Evolutionary conservation across 1,139 yeast genomes (phyloP).

Genomic region (Hansenula anomala): DNA sequence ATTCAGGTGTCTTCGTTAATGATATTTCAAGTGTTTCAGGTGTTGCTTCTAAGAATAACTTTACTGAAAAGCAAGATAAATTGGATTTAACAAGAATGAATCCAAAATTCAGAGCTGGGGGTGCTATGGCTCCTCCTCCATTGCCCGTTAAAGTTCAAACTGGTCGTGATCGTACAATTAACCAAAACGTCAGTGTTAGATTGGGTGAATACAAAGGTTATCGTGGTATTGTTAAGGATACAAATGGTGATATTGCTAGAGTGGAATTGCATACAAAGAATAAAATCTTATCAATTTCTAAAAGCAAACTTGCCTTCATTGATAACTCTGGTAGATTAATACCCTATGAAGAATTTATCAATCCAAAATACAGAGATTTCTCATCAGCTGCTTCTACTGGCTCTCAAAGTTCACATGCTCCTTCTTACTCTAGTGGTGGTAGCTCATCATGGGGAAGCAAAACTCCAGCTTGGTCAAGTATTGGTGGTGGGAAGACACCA

Average conservation of each 20-base stretch:
- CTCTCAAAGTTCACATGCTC: conserved; percentile 3
- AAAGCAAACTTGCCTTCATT: conserved; percentile 68
- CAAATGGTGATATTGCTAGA: conserved; percentile 87
- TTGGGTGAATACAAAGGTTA: conserved; percentile 91
- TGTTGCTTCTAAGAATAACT: conserved; percentile 66
- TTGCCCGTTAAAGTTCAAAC: conserved; percentile 27
- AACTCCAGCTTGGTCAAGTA: conserved; percentile 22
- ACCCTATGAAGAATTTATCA: conserved; percentile 72
- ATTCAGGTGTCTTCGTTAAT: conserved; percentile 87
- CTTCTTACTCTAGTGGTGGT: conserved; percentile 6
- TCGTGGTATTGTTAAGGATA: conserved; percentile 89
- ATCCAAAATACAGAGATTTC: conserved; percentile 23
- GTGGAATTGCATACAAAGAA: conserved; percentile 91
- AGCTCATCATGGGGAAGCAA: conserved; percentile 27
- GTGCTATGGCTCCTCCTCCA: conserved; percentile 54
- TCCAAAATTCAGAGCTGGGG: conserved; percentile 58
- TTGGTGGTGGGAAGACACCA: conserved; percentile 1
- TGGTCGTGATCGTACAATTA: conserved; percentile 77
- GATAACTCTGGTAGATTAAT: conserved; percentile 60
- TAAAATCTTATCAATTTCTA: conserved; percentile 81
- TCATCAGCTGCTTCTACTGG: conserved; percentile 17
- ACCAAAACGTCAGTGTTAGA: conserved; percentile 80
- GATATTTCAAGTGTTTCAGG: conserved; percentile 75
- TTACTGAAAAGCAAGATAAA: conserved; percentile 23
- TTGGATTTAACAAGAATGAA: conserved; percentile 76